Evolutionary conservation across 495 filamentous ascomycete genomes (phyloP).

Genomic region (Penicillium ucsense): DNA sequence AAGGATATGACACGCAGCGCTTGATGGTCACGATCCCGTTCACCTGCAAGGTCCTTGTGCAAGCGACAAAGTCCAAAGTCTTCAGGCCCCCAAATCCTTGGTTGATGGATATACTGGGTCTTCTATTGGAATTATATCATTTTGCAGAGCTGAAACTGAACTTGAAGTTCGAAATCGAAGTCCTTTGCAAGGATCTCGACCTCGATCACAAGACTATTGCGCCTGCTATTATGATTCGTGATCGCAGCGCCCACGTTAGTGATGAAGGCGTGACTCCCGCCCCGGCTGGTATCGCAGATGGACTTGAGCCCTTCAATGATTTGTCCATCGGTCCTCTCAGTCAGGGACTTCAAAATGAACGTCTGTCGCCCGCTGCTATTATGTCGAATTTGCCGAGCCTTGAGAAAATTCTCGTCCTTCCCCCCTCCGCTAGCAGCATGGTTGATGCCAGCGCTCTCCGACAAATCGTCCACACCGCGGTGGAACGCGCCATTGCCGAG

Average conservation of each 20-base stretch:
- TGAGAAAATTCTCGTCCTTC: conserved; percentile 59
- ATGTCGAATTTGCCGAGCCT: conserved; percentile 72
- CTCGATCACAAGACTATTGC: conserved; percentile 81
- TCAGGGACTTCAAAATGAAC: conserved; percentile 55
- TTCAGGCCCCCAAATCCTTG: conserved; percentile 95
- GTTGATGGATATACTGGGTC: conserved; percentile 84
- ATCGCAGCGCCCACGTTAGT: conserved; percentile 44
- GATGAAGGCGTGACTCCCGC: conserved; percentile 48
- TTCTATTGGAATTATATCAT: conserved; percentile 86
- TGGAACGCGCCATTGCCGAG: conserved; percentile 80
- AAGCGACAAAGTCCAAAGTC: conserved; percentile 74
- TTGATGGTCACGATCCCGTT: conserved; percentile 90
- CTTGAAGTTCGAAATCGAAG: conserved; percentile 96
- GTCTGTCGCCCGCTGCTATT: conserved; percentile 63
- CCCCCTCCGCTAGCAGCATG: conserved; percentile 64
- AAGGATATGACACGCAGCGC: conserved; percentile 83
- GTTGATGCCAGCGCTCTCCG: conserved; percentile 60
- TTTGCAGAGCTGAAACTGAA: conserved; percentile 89
- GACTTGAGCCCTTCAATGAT: conserved; percentile 68
- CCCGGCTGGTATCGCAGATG: conserved; percentile 46
- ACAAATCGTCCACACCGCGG: conserved; percentile 71
- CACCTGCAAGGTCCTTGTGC: conserved; percentile 84
- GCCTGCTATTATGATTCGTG: conserved; percentile 69
- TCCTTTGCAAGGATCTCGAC: conserved; percentile 84
- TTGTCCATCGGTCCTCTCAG: conserved; percentile 63